These are phyloP conservation scores for Fusarium oxysporum DNA, from an alignment of 2,329 filamentous ascomycete species.

Conservation along the genomic window DNA sequence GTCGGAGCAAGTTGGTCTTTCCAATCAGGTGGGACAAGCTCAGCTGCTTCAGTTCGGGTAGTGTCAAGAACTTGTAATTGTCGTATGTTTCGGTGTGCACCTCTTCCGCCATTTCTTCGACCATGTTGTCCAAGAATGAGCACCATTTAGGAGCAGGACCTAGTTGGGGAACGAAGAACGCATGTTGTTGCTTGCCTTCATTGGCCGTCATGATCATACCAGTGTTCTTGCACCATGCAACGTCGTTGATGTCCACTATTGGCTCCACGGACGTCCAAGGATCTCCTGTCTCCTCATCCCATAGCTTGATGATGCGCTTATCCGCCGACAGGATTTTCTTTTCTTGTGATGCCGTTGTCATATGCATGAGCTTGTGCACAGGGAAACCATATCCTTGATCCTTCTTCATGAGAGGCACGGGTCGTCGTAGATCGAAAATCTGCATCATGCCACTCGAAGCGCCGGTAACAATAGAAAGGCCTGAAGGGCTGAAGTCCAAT, in stretches of 20 bases:
- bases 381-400: conserved; percentile 96
- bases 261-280: conserved; percentile 98
- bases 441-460: conserved; percentile 90
- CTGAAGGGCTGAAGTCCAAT: conserved; percentile 85
- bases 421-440: conserved; percentile 91
- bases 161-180: conserved; percentile 93
- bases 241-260: conserved; percentile 91
- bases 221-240: conserved; percentile 90
- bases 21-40: conserved; percentile 91
- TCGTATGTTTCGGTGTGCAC: conserved; percentile 87
- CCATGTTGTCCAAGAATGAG: conserved; percentile 94
- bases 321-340: conserved; percentile 93
- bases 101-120: conserved; percentile 97
- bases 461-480: conserved; percentile 86
- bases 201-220: conserved; percentile 98
- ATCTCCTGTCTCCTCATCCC: conserved; percentile 83
- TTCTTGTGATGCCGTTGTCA: conserved; percentile 78
- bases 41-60: conserved; percentile 85
- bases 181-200: conserved; percentile 93
- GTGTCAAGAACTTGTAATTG: conserved; percentile 98
- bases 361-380: conserved; percentile 83
- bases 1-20: conserved; percentile 87
- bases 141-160: conserved; percentile 97
- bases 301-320: conserved; percentile 97
- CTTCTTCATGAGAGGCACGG: conserved; percentile 86